Percentiles rank a stretch among this genome's conserved stretches.
Conservation (phyloP, 106 monocot species). For the Triglochin maritima region DNA sequence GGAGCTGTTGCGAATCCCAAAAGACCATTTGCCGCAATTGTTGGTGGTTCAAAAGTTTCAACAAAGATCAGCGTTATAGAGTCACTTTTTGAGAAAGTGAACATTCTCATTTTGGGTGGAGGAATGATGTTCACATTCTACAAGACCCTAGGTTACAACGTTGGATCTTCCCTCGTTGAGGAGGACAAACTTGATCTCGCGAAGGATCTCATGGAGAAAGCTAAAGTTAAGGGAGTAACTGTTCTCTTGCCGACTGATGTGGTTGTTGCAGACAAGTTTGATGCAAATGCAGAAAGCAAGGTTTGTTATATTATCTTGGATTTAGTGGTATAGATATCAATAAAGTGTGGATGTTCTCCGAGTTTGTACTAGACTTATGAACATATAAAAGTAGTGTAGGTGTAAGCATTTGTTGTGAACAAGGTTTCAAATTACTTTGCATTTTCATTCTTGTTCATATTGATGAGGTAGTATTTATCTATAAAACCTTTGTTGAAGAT, state of each 20-base stretch:
- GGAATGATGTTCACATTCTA: conserved; percentile 24
- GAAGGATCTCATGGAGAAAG: conserved; percentile 18
- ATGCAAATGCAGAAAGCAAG: conserved; percentile 19
- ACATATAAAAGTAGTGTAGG: no score
- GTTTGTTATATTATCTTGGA: not conserved
- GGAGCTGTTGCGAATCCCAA: conserved; percentile 23
- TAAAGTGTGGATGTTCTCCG: not conserved
- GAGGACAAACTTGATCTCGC: conserved; percentile 25
- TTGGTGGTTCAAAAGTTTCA: conserved; percentile 23
- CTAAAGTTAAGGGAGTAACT: conserved; percentile 14
- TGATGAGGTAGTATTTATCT: no score
- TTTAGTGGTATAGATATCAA: not conserved
- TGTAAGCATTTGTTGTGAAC: no score
- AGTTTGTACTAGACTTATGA: no score
- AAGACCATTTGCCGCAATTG: conserved; percentile 22
- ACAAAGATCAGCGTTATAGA: conserved; percentile 20
- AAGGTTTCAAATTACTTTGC: no score
- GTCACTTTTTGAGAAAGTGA: conserved; percentile 24
- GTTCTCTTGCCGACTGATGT: conserved; percentile 25
- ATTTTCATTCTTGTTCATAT: no score
- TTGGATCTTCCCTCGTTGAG: conserved; percentile 22
- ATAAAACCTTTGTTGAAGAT: no score
- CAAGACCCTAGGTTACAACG: conserved; percentile 14
- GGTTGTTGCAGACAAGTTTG: conserved; percentile 22
- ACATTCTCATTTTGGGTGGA: conserved; percentile 19